These are phyloP conservation scores for Colletotrichum tropicicola DNA, from an alignment of 2,329 filamentous ascomycete species.

Conservation along the genomic window DNA sequence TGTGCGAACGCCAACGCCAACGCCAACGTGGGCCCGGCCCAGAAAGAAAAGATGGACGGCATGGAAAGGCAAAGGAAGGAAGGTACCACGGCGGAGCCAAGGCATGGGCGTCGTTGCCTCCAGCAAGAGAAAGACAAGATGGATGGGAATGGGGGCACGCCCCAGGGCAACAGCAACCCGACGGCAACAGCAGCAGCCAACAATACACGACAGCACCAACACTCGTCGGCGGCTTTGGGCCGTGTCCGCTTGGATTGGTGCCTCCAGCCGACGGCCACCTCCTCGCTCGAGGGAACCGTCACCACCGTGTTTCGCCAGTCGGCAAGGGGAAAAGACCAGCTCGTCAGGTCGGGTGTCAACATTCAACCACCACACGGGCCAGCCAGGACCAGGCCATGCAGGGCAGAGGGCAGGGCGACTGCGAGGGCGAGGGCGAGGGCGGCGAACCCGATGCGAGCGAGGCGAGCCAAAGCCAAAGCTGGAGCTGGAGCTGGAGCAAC, in stretches of 20 bases:
- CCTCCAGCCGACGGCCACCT: no score
- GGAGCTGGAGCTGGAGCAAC: background rate
- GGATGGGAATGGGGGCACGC: conserved; percentile 22
- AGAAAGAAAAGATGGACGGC: conserved; percentile 27
- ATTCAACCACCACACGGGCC: conserved; percentile 8
- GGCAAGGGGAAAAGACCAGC: conserved; percentile 16
- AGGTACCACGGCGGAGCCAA: conserved; percentile 1
- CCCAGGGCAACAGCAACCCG: no score
- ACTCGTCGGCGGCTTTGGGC: no score
- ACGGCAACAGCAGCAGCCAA: no score
- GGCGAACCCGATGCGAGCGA: conserved; percentile 11
- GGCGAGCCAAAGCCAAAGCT: background rate
- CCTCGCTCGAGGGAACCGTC: background rate
- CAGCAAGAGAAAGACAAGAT: background rate
- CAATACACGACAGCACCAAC: no score
- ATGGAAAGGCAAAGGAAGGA: conserved; percentile 9
- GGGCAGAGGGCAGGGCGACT: no score
- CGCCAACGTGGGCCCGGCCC: conserved; percentile 22
- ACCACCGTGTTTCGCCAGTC: conserved; percentile 21
- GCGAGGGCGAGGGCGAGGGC: no score
- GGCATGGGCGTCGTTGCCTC: no score
- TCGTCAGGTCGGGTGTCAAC: conserved; percentile 11
- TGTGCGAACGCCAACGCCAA: conserved; percentile 18
- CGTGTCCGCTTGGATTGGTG: no score
- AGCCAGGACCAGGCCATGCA: conserved; percentile 14